Conservation (phyloP, 225 moss, liverwort and hornwort species). For the Thuidium tamariscinum region DNA sequence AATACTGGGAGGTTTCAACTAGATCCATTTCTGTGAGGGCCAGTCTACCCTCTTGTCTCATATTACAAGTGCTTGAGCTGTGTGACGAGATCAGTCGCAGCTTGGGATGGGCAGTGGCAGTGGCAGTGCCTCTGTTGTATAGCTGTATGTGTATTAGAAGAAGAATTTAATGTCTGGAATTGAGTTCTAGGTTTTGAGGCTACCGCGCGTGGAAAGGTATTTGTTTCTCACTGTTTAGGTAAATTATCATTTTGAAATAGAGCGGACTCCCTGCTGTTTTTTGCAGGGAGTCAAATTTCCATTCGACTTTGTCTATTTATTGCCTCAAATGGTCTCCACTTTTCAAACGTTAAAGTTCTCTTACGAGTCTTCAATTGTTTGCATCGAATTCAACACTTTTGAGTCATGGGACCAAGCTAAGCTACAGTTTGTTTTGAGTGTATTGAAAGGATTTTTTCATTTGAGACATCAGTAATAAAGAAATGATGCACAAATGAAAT, state of each 20-base stretch:
- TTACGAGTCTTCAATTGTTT: background rate
- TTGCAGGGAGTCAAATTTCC: background rate
- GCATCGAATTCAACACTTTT: background rate
- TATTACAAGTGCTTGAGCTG: background rate
- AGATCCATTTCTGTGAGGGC: background rate
- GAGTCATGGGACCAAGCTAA: background rate
- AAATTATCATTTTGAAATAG: slow-evolving; percentile 1
- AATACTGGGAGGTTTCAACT: background rate
- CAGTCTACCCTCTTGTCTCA: background rate
- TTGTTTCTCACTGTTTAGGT: background rate
- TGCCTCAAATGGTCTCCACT: background rate
- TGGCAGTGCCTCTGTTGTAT: slow-evolving; percentile 10
- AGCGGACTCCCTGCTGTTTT: background rate
- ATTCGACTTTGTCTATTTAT: background rate
- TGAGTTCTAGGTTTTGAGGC: background rate
- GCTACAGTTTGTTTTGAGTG: background rate
- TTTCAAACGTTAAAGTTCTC: background rate
- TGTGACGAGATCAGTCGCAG: background rate
- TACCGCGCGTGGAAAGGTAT: background rate
- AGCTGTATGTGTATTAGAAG: slow-evolving; percentile 20
- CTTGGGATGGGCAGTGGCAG: background rate
- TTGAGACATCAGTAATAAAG: background rate
- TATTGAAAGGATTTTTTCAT: background rate
- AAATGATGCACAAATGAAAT: background rate
- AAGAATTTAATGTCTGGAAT: background rate